Percentiles rank a stretch among this genome's conserved stretches.
Conservation (phyloP, 345 rosid genomes). For the Dimocarpus longan region DNA sequence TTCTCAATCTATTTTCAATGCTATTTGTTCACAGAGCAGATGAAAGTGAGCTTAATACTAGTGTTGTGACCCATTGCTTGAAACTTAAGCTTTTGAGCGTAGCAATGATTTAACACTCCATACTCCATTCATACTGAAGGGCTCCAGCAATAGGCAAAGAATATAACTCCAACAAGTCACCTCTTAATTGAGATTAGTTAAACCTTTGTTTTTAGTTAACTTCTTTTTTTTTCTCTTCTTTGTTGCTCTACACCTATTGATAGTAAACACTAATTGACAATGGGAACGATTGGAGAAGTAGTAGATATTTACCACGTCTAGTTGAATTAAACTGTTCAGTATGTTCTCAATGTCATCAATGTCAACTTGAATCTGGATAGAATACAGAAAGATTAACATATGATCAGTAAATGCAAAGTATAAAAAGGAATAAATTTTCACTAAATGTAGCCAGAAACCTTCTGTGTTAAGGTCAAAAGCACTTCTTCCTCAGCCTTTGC, state of each 20-base stretch:
- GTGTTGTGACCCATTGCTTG: not conserved
- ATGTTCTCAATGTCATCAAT: constrained; percentile 61
- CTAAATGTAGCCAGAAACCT: constrained; percentile 46
- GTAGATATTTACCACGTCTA: constrained; percentile 66
- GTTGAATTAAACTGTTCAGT: constrained; percentile 48
- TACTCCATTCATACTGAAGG: not conserved
- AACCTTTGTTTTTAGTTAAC: constrained; percentile 1
- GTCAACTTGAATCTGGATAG: constrained; percentile 65
- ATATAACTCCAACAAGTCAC: constrained; percentile 1
- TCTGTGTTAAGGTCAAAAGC: constrained; percentile 72
- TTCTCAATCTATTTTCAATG: not conserved
- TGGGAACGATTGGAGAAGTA: constrained; percentile 17
- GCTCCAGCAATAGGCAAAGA: not conserved
- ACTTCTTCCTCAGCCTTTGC: constrained; percentile 82
- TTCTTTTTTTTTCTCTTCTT: not conserved
- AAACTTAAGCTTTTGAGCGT: not conserved
- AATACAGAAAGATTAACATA: constrained; percentile 31
- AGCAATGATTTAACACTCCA: not conserved
- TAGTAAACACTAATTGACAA: not conserved
- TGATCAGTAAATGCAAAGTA: constrained; percentile 18
- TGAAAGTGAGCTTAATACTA: not conserved
- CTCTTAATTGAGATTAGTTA: not conserved
- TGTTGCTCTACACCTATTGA: not conserved
- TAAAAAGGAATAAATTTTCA: constrained; percentile 17
- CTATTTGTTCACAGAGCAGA: not conserved